Evolutionary conservation across 2,329 filamentous ascomycete species (phyloP).

Genomic region (Pestalotiopsis sp.): DNA sequence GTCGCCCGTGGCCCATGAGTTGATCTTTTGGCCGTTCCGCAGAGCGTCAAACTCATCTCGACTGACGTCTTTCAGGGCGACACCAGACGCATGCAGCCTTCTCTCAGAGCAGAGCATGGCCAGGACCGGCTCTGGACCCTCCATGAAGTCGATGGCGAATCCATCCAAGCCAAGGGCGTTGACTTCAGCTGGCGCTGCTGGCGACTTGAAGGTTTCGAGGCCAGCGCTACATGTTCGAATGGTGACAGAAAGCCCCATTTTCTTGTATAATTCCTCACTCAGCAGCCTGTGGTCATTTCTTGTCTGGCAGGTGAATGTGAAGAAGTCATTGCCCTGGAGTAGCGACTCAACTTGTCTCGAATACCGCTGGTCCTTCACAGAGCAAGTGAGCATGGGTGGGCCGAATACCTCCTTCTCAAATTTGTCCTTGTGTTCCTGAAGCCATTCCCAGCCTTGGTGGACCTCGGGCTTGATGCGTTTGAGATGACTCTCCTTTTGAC

Average conservation of each 20-base stretch:
- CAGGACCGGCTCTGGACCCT: conserved; percentile 79
- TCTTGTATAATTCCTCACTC: conserved; percentile 61
- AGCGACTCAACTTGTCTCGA: conserved; percentile 55
- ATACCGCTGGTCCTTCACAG: conserved; percentile 71
- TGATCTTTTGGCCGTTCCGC: conserved; percentile 56
- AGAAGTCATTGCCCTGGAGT: conserved; percentile 51
- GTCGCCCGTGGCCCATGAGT: conserved; percentile 68
- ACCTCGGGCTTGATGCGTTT: conserved; percentile 62
- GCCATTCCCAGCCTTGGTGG: conserved; percentile 76
- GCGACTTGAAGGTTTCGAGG: conserved; percentile 54
- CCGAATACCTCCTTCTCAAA: conserved; percentile 80
- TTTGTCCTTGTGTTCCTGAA: conserved; percentile 65
- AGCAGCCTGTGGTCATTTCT: conserved; percentile 73
- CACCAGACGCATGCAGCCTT: conserved; percentile 66
- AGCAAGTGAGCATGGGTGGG: conserved; percentile 78
- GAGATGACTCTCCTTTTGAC: conserved; percentile 71
- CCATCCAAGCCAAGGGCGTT: conserved; percentile 68
- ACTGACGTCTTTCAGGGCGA: conserved; percentile 62
- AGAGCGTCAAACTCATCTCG: conserved; percentile 70
- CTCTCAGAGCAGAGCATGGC: conserved; percentile 83
- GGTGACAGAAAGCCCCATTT: conserved; percentile 68
- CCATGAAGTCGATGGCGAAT: conserved; percentile 76
- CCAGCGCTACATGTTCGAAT: conserved; percentile 63
- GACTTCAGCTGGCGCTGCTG: conserved; percentile 57
- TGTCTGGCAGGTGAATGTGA: conserved; percentile 77